Base-by-base conservation (phyloP, 208 protist species). In the Leishmania gerbilli region DNA sequence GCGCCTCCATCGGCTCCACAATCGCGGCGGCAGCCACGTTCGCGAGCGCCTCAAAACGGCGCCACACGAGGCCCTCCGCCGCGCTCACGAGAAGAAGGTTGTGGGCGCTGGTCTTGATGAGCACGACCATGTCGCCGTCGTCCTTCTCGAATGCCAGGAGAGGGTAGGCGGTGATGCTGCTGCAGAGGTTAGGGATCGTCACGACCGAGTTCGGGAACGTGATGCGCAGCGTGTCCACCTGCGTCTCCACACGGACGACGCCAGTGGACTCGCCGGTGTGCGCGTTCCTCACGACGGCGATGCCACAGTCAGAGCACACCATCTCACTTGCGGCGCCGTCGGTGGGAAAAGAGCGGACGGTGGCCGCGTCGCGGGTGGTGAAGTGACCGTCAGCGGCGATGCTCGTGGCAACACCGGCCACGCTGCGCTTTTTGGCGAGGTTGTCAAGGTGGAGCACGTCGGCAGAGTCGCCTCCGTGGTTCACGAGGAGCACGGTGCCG, bases 31-130 rank as follows among this genome's bases (percentile, higher is more conserved):
- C 90, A 27, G 87, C 80, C 62, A 86, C 85, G 72, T 80, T 77
- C 17, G 90, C 82, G 8, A 98, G 87, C 5, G 90, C 92, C 71
- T 98, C 95, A 47, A 62, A 74, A 55, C 95, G 91, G 78, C 94
- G 87, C 93, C 95, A 98, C 56, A 93, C 56, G 6, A 92, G 67
- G 4, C 86, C 90, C 1, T 58, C 47, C 11, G 77, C 56, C 2
- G 79, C 83, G n/a, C 58, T 85, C 17, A 96, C 87, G 8, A 94
- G 90, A 51, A 92, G 45, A 34, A 97, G 78, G 85, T 97, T 87
- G 55, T 85, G 82, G 37, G 89, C 90, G 17, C 80, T 62, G 2
- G 87, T 86, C 76, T 92, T 92, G 72, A 97, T 78, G 19, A 97
- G 84, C 3, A 72, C 87, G 19, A 79, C 65, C 0, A 84, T 62